phyloP scores from a whole-genome alignment of 2,329 filamentous ascomycete species.

The Lachnum nothofagi region DNA sequence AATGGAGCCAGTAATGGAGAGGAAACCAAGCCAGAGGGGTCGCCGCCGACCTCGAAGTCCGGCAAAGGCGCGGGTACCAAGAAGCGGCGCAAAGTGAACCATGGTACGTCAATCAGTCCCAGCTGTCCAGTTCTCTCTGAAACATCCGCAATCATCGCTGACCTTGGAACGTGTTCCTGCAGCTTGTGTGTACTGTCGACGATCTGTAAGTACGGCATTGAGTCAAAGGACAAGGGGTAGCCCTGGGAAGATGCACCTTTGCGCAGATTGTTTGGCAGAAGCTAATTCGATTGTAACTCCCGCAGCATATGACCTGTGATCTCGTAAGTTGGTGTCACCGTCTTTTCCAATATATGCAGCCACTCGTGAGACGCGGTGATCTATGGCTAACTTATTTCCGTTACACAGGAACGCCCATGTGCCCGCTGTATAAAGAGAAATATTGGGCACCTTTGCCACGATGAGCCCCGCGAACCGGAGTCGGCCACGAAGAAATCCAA shows the following conservation, averaged over 20 bases:
- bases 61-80: conserved; percentile 53
- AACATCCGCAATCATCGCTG: conserved; percentile 31
- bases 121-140: conserved; percentile 24
- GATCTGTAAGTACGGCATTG: conserved; percentile 68
- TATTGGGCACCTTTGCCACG: conserved; percentile 96
- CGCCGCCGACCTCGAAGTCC: conserved; percentile 27
- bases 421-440: conserved; percentile 97
- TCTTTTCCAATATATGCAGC: conserved; percentile 27
- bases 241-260: conserved; percentile 29
- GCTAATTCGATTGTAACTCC: conserved; percentile 33
- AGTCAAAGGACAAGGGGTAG: conserved; percentile 23
- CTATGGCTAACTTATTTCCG: conserved; percentile 29
- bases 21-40: conserved; percentile 30
- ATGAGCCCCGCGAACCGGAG: conserved; percentile 83
- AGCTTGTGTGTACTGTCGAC: conserved; percentile 85
- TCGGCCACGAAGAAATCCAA: conserved; percentile 68
- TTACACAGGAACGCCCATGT: conserved; percentile 80
- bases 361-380: conserved; percentile 29
- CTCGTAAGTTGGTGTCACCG: conserved; percentile 74
- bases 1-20: conserved; percentile 32
- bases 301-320: conserved; percentile 87
- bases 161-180: conserved; percentile 40
- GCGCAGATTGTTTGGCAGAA: conserved; percentile 31
- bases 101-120: conserved; percentile 56
- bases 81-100: conserved; percentile 84